Evolutionary conservation across 208 protist species (phyloP).

Genomic region (Leptomonas pyrrhocoris): DNA sequence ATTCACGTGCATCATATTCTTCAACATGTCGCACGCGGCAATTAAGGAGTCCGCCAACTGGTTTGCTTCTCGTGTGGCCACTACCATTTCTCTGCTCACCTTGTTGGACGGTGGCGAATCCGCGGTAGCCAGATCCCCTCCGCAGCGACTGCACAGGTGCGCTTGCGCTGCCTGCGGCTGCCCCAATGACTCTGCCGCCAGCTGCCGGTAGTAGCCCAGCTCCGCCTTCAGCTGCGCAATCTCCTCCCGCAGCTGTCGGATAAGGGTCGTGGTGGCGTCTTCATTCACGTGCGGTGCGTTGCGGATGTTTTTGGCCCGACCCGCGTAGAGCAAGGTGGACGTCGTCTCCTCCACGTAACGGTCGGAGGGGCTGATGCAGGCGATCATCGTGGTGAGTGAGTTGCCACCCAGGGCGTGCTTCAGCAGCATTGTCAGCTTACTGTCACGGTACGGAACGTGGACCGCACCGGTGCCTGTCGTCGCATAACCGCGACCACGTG

Average conservation of each 20-base stretch:
- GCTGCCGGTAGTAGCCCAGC: slow-evolving; percentile 68
- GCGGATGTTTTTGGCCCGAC: slow-evolving; percentile 85
- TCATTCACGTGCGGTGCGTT: slow-evolving; percentile 88
- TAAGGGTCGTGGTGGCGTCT: slow-evolving; percentile 68
- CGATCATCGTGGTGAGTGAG: slow-evolving; percentile 92
- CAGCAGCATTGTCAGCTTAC: slow-evolving; percentile 89
- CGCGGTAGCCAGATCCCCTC: neutral
- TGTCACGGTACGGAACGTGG: slow-evolving; percentile 92
- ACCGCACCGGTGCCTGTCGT: neutral
- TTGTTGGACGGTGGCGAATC: neutral
- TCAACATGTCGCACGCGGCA: slow-evolving; percentile 74
- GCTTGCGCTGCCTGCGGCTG: slow-evolving; percentile 1
- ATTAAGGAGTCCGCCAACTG: slow-evolving; percentile 80
- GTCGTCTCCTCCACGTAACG: slow-evolving; percentile 86
- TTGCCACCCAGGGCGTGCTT: slow-evolving; percentile 89
- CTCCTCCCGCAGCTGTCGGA: slow-evolving; percentile 75
- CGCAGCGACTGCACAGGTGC: slow-evolving; percentile 13
- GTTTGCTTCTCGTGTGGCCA: slow-evolving; percentile 27
- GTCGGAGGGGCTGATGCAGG: slow-evolving; percentile 87
- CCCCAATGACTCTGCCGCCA: slow-evolving; percentile 35
- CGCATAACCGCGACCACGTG: neutral
- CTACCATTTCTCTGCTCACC: neutral
- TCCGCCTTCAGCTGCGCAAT: slow-evolving; percentile 80
- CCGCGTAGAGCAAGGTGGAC: slow-evolving; percentile 91
- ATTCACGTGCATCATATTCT: slow-evolving; percentile 77